These are phyloP conservation scores for Sphagnum tenellum DNA, from an alignment of 225 moss, liverwort and hornwort genomes.

Conservation along the genomic window DNA sequence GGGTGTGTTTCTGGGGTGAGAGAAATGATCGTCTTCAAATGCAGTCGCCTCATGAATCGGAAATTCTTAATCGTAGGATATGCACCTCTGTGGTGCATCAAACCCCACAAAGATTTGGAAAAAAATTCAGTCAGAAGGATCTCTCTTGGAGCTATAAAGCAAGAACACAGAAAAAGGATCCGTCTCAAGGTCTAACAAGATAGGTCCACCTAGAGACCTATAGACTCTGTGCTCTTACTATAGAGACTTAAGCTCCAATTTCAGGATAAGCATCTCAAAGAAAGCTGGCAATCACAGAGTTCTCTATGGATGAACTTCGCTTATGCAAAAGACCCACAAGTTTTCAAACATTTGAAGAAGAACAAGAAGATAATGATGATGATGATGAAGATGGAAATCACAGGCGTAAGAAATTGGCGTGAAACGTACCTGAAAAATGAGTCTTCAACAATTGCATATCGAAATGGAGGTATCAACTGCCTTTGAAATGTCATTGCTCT, in stretches of 20 bases:
- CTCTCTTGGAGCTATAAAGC: too few relatives aligned
- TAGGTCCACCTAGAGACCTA: too few relatives aligned
- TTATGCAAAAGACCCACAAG: background rate
- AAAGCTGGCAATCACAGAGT: background rate
- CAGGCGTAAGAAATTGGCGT: too few relatives aligned
- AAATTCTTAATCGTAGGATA: slow-evolving; percentile 96
- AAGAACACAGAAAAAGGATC: too few relatives aligned
- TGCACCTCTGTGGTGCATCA: slow-evolving; percentile 41
- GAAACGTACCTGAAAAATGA: slow-evolving; percentile 47
- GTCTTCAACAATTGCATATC: slow-evolving; percentile 90
- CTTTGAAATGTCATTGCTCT: slow-evolving; percentile 71
- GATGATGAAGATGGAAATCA: too few relatives aligned
- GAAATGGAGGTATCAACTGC: slow-evolving; percentile 93
- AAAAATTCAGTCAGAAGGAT: too few relatives aligned
- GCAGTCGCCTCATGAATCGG: slow-evolving; percentile 72
- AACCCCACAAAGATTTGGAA: background rate
- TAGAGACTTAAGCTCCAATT: too few relatives aligned
- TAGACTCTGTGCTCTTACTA: too few relatives aligned
- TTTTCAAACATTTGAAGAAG: too few relatives aligned
- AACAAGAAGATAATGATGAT: too few relatives aligned
- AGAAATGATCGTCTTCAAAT: slow-evolving; percentile 79
- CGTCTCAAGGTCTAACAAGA: too few relatives aligned
- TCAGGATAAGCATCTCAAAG: background rate
- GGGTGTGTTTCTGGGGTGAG: slow-evolving; percentile 86
- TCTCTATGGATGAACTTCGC: background rate